Evolutionary conservation across 257 asterid species (phyloP), one percentile per base, ranked within the genome.

Genomic region (Catharanthus roseus): DNA sequence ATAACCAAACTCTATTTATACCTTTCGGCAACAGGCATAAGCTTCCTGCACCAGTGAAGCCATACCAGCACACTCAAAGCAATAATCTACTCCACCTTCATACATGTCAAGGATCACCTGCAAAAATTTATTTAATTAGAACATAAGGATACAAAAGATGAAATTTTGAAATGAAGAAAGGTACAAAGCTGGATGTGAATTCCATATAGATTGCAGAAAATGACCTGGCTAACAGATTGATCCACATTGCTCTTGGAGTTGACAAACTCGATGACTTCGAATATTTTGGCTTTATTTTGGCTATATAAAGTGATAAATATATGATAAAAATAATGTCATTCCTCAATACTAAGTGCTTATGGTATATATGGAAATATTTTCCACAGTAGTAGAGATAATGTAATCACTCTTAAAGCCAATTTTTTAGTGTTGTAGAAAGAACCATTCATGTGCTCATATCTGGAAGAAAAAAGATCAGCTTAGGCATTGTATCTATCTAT

Each of bases 1-100:
- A n/a, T n/a, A n/a, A n/a, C n/a, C n/a, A n/a, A n/a, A n/a, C n/a
- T n/a, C n/a, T n/a, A n/a, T n/a, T n/a, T n/a, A n/a, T n/a, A n/a
- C n/a, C 98, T 85, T 90, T 54, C 96, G 78, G 84, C 96, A 85
- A 77, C 83, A 70, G 45, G 92, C 85, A 62, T 49, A 86, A 6
- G 98, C 98, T 81, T 92, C 98, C 18, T 86, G 82, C 56, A 89
- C 91, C 71, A 92, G 68, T 51, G 88, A 76, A 60, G 87, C 78
- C 81, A 56, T 67, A 58, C 98, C 97, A 29, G 88, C 98, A 55
- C 98, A 92, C 78, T 92, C 98, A 49, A 92, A 92, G 87, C 97
- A 86, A 34, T 90, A 88, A 74, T 92, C 98, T 6, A 96, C 97
- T 76, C 97, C 98, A 74, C 93, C 98, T 68, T 57, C 84, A 12